Evolutionary conservation across 768 basidiomycete genomes (phyloP).

Genomic region (Phanerodontia chrysosporium): DNA sequence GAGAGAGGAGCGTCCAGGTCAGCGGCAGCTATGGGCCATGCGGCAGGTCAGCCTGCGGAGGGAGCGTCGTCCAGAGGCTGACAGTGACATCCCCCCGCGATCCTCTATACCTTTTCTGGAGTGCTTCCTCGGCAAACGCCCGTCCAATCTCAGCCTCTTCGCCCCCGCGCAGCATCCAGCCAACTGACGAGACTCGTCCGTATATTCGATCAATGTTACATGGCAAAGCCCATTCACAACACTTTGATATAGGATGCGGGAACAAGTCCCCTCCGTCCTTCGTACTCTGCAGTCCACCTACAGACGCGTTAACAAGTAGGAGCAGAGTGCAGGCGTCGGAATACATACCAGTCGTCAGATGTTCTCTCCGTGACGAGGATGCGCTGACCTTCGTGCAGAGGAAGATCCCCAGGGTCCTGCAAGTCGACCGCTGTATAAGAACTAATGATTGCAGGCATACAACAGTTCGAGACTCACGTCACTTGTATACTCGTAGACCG

Average conservation of each 20-base stretch:
- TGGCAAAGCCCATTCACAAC: slow-evolving; percentile 7
- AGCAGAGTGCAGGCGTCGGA: no score
- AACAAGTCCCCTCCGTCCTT: slow-evolving; percentile 24
- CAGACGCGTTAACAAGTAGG: no score
- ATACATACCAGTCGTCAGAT: slow-evolving; percentile 70
- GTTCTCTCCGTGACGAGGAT: slow-evolving; percentile 63
- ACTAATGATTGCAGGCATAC: background rate
- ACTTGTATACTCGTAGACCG: slow-evolving; percentile 69
- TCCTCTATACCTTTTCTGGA: background rate
- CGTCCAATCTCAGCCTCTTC: background rate
- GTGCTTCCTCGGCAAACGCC: background rate
- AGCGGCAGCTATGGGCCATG: background rate
- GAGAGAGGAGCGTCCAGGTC: background rate
- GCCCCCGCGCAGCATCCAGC: no score
- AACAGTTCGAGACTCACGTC: slow-evolving; percentile 34
- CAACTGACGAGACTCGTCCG: no score
- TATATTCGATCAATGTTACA: background rate
- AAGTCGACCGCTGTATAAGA: background rate
- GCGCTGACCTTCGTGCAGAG: slow-evolving; percentile 49
- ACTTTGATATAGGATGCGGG: slow-evolving; percentile 28
- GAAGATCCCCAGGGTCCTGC: slow-evolving; percentile 69
- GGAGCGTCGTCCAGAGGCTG: background rate
- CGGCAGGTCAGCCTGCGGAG: background rate
- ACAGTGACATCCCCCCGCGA: background rate
- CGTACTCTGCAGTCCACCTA: slow-evolving; percentile 28